Evolutionary conservation across 1,284 basidiomycete genomes (phyloP).

Genomic region (Ganoderma lucidum): DNA sequence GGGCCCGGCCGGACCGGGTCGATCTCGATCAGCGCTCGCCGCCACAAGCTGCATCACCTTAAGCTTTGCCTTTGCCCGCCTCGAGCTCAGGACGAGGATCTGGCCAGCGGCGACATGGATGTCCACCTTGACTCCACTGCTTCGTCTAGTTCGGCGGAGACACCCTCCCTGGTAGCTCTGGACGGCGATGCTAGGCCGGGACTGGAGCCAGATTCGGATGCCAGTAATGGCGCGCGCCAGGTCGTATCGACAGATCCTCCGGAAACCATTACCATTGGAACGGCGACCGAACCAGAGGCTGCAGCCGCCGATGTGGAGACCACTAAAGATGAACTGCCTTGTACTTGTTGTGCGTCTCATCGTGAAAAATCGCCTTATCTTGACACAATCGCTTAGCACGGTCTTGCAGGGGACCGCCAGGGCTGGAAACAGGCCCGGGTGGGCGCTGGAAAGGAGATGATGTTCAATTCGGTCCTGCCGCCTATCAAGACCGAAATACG

Average conservation of each 20-base stretch:
- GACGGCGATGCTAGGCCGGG: not conserved
- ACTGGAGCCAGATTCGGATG: not conserved
- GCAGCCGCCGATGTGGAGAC: not conserved
- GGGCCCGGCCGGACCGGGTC: not conserved
- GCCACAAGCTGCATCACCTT: not conserved
- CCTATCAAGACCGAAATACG: conserved; percentile 1
- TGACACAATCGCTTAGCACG: not conserved
- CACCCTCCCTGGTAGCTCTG: not conserved
- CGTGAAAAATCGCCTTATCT: not conserved
- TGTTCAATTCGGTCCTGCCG: not conserved
- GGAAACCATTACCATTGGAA: conserved; percentile 1
- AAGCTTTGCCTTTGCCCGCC: not conserved
- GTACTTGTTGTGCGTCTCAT: conserved; percentile 4
- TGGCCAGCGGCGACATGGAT: conserved; percentile 3
- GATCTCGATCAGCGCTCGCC: not conserved
- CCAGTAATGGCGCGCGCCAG: not conserved
- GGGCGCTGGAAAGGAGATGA: not conserved
- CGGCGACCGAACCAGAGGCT: not conserved
- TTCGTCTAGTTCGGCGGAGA: not conserved
- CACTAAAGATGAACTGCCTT: conserved; percentile 2
- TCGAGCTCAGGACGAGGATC: not conserved
- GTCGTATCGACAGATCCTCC: not conserved
- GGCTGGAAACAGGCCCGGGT: not conserved
- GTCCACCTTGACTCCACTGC: not conserved
- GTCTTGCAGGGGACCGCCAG: conserved; percentile 6